Conservation (phyloP, 2,329 filamentous ascomycete species). For the Penicillium hordei region DNA sequence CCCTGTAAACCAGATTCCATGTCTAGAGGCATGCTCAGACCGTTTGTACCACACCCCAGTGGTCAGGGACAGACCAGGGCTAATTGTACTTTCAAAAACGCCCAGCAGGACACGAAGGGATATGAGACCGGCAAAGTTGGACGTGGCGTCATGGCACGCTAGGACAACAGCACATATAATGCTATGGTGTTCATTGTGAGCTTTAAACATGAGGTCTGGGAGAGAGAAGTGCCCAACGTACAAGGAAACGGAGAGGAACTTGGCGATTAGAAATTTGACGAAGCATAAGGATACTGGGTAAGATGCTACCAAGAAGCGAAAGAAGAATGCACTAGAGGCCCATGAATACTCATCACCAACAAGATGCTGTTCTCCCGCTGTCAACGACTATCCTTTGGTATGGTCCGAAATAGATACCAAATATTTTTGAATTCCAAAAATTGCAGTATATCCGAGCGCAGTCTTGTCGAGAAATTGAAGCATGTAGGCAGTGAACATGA, state of each 20-base stretch:
- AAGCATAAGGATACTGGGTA: constrained; percentile 36
- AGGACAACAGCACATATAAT: background rate
- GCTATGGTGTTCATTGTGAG: background rate
- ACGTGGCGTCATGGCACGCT: background rate
- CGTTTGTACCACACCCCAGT: constrained; percentile 9
- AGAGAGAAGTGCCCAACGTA: background rate
- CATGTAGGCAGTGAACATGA: constrained; percentile 16
- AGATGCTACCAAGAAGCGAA: constrained; percentile 51
- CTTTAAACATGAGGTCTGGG: background rate
- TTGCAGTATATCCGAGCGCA: background rate
- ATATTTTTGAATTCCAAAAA: background rate
- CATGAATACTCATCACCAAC: constrained; percentile 54
- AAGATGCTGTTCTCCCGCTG: constrained; percentile 38
- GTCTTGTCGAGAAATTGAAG: constrained; percentile 18
- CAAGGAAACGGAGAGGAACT: constrained; percentile 38
- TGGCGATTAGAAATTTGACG: constrained; percentile 51
- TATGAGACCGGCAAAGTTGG: background rate
- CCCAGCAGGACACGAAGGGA: background rate
- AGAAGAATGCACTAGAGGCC: constrained; percentile 54
- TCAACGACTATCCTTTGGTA: background rate
- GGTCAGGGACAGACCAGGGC: constrained; percentile 4
- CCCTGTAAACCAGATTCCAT: constrained; percentile 19
- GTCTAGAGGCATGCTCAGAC: constrained; percentile 8
- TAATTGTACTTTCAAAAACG: background rate
- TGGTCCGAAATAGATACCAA: background rate